Evolutionary conservation across 768 basidiomycete genomes (phyloP).

Genomic region (Auricularia sp.): DNA sequence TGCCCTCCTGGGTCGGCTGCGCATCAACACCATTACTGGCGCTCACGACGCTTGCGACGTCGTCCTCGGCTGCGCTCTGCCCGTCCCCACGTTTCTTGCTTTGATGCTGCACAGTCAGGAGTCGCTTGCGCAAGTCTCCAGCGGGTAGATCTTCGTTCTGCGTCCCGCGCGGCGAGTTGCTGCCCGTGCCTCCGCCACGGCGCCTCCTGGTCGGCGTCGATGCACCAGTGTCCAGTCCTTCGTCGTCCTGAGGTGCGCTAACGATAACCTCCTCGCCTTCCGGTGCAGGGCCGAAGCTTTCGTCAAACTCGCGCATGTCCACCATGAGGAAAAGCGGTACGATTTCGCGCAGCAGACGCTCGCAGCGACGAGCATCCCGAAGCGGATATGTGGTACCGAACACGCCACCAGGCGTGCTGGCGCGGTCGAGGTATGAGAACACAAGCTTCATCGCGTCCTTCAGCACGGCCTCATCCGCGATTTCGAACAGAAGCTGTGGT

Average conservation of each 20-base stretch:
- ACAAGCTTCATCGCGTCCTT: slow-evolving; percentile 84
- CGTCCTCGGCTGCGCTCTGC: neutral
- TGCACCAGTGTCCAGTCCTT: slow-evolving; percentile 25
- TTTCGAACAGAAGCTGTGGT: slow-evolving; percentile 13
- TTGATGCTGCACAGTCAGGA: slow-evolving; percentile 40
- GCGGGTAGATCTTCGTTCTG: slow-evolving; percentile 20
- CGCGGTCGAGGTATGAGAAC: slow-evolving; percentile 83
- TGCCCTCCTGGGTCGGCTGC: neutral
- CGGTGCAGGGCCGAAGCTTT: slow-evolving; percentile 45
- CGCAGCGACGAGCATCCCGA: slow-evolving; percentile 68
- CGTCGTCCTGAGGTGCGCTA: slow-evolving; percentile 33
- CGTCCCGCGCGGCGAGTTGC: slow-evolving; percentile 13
- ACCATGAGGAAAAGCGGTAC: slow-evolving; percentile 71
- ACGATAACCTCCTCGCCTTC: slow-evolving; percentile 37
- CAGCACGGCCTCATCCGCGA: slow-evolving; percentile 41
- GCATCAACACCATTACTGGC: neutral
- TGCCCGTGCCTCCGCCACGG: slow-evolving; percentile 22
- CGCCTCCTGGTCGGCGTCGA: slow-evolving; percentile 28
- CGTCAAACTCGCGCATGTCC: slow-evolving; percentile 59
- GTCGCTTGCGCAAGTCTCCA: slow-evolving; percentile 66
- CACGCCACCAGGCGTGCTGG: slow-evolving; percentile 36
- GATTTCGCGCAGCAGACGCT: slow-evolving; percentile 67
- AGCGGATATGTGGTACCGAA: neutral
- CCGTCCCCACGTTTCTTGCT: slow-evolving; percentile 32
- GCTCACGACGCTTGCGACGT: neutral